Conservation (phyloP, 2,329 filamentous ascomycete genomes). For the Sporothrix protearum region DNA sequence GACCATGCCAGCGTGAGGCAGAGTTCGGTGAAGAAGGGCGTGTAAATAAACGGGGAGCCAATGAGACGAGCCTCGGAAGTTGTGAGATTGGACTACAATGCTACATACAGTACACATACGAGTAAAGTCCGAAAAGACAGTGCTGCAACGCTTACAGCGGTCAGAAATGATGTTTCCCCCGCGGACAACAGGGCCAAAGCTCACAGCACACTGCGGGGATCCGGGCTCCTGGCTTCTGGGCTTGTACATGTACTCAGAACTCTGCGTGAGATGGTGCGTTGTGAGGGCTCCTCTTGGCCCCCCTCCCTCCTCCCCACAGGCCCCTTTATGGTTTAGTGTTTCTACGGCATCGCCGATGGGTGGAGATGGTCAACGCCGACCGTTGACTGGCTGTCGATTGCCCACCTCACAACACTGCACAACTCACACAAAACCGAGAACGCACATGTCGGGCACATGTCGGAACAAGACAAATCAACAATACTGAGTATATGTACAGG, state of each 20-base stretch:
- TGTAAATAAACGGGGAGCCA: conserved; percentile 15
- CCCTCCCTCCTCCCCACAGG: neutral
- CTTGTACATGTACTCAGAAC: neutral
- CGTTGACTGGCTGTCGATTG: neutral
- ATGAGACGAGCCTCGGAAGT: neutral
- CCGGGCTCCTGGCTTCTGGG: neutral
- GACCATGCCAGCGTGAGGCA: conserved; percentile 20
- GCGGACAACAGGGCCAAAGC: neutral
- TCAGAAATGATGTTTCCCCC: neutral
- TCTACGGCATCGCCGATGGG: conserved; percentile 20
- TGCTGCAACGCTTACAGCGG: neutral
- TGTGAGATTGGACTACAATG: neutral
- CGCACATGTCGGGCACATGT: neutral
- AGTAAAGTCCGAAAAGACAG: neutral
- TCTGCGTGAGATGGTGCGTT: neutral
- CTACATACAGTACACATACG: no score
- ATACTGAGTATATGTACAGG: neutral
- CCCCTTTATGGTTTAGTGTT: conserved; percentile 4
- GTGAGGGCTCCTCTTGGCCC: neutral
- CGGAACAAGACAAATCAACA: no score
- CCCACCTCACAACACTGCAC: neutral
- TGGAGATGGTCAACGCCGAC: conserved; percentile 5
- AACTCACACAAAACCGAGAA: neutral
- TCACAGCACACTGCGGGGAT: neutral
- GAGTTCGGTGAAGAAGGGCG: conserved; percentile 27